A percentile compares a stretch with the other conserved stretches of the same genome.
phyloP scores from a whole-genome alignment of 2,329 filamentous ascomycete genomes.

The Fusarium protoensiforme region DNA sequence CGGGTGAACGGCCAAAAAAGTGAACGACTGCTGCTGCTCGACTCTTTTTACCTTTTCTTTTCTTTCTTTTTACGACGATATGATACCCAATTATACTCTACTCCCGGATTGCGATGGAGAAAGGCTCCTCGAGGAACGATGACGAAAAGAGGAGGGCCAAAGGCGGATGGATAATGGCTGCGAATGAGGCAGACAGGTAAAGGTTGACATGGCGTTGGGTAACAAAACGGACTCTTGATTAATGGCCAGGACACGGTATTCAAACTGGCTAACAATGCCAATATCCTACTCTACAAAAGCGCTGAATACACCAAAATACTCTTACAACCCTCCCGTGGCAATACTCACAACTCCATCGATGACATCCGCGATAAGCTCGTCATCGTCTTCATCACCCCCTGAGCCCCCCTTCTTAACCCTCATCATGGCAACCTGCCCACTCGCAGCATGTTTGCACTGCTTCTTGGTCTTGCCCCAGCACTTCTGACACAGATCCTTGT shows the following conservation, averaged over 20 bases:
- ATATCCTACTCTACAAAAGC: background rate
- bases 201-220: background rate
- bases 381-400: background rate
- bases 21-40: constrained; percentile 1
- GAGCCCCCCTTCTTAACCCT: constrained; percentile 7
- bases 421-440: constrained; percentile 29
- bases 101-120: background rate
- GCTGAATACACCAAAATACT: background rate
- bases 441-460: constrained; percentile 27
- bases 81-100: constrained; percentile 17
- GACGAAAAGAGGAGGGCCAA: background rate
- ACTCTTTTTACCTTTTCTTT: background rate
- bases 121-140: background rate
- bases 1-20: constrained; percentile 42
- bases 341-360: background rate
- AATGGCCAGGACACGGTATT: background rate
- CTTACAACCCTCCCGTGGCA: background rate
- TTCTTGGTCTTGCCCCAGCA: constrained; percentile 29
- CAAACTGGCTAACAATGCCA: background rate
- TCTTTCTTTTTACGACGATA: background rate
- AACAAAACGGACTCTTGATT: background rate
- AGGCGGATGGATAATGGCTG: background rate
- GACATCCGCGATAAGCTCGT: constrained; percentile 9
- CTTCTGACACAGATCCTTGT: constrained; percentile 25
- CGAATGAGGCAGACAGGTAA: background rate